Percentiles rank a stretch among this genome's conserved stretches.
phyloP scores from a whole-genome alignment of 306 rosid genomes.

The Cucurbita pepo region DNA sequence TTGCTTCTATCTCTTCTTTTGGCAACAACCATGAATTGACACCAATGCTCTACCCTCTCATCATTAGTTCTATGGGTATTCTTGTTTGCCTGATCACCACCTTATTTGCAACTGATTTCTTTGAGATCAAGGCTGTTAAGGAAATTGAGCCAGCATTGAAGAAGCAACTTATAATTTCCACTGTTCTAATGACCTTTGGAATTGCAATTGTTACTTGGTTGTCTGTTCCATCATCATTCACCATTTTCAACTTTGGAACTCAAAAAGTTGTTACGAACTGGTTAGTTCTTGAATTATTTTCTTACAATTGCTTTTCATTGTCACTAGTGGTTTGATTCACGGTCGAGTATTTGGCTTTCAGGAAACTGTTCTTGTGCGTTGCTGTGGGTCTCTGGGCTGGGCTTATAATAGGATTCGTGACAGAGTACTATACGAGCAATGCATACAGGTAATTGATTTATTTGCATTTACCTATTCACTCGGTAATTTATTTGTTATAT shows the following conservation, averaged over 20 bases:
- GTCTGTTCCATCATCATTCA: conserved; percentile 76
- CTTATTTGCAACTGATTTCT: conserved; percentile 82
- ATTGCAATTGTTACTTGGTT: conserved; percentile 61
- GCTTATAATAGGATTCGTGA: conserved; percentile 82
- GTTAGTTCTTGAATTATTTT: conserved; percentile 18
- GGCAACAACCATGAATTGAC: conserved; percentile 78
- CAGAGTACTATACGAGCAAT: conserved; percentile 87
- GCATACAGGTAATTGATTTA: conserved; percentile 57
- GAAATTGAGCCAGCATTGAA: conserved; percentile 93
- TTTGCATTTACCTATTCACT: background rate
- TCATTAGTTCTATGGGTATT: conserved; percentile 78
- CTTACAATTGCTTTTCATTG: background rate
- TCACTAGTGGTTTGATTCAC: background rate
- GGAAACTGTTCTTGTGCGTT: conserved; percentile 83
- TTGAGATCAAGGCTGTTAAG: conserved; percentile 83
- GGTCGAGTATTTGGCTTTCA: conserved; percentile 20
- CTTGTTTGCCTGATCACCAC: conserved; percentile 80
- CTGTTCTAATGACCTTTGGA: conserved; percentile 64
- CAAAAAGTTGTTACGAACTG: conserved; percentile 77
- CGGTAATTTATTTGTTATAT: background rate
- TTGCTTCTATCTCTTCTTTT: conserved; percentile 93
- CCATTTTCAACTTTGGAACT: conserved; percentile 66
- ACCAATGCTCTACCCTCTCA: conserved; percentile 77
- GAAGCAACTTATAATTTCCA: conserved; percentile 76
- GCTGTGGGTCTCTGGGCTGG: conserved; percentile 97